A percentile compares a stretch with the other conserved stretches of the same genome.
These are phyloP conservation scores for Trichoderma atroviride DNA, from an alignment of 2,329 filamentous ascomycete species.

Conservation along the genomic window DNA sequence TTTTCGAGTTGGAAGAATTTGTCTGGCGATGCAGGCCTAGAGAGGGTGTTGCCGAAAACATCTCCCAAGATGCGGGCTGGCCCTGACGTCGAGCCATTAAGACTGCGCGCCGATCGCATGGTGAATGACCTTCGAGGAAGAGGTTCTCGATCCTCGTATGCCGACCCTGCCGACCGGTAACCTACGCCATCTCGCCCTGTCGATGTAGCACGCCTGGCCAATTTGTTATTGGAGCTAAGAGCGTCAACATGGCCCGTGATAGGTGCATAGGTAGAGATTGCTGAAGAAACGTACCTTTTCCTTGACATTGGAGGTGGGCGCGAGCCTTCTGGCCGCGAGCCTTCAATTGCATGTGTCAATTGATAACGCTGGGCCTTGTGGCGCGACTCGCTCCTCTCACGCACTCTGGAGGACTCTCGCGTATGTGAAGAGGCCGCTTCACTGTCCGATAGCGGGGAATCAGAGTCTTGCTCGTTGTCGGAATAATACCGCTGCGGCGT, in stretches of 20 bases:
- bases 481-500: constrained; percentile 28
- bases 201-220: constrained; percentile 21
- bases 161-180: constrained; percentile 30
- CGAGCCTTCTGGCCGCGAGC: constrained; percentile 41
- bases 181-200: constrained; percentile 5
- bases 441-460: constrained; percentile 32
- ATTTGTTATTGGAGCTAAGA: constrained; percentile 22
- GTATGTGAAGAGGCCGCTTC: constrained; percentile 35
- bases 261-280: neutral
- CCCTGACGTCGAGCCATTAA: constrained; percentile 27
- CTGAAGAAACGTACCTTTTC: constrained; percentile 34
- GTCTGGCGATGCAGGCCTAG: constrained; percentile 27
- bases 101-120: constrained; percentile 28
- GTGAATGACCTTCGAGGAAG: constrained; percentile 28
- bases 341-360: constrained; percentile 38
- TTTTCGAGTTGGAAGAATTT: constrained; percentile 34
- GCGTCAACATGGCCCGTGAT: neutral
- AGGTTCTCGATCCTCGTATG: constrained; percentile 26
- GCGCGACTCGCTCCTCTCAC: constrained; percentile 37
- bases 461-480: constrained; percentile 30
- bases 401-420: constrained; percentile 35
- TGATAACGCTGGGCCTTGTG: constrained; percentile 35
- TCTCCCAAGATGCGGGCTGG: constrained; percentile 7
- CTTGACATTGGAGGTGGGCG: constrained; percentile 40
- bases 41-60: constrained; percentile 16